Evolutionary conservation across 116 monocot genomes (phyloP).

Genomic region (Iris pallida): DNA sequence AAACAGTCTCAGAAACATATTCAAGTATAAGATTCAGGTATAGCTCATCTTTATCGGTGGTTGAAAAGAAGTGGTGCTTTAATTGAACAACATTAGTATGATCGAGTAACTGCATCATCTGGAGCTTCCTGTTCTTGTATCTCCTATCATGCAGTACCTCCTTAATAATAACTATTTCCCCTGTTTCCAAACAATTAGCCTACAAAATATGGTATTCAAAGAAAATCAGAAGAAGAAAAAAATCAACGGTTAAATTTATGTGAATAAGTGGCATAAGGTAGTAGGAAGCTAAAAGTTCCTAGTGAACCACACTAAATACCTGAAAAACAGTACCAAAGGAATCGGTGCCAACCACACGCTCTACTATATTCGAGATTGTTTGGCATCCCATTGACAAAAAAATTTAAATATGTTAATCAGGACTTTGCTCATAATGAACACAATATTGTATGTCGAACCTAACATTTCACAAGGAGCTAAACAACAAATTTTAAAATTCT

Average conservation of each 20-base stretch:
- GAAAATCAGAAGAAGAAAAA: background rate
- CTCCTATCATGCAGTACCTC: slow-evolving; percentile 79
- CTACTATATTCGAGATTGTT: slow-evolving; percentile 16
- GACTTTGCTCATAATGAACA: background rate
- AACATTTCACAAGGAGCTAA: background rate
- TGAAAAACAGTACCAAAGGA: slow-evolving; percentile 22
- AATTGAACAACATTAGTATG: slow-evolving; percentile 22
- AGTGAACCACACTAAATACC: slow-evolving; percentile 1
- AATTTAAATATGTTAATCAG: background rate
- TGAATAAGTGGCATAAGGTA: background rate
- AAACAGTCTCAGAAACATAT: slow-evolving; percentile 15
- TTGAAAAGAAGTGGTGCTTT: slow-evolving; percentile 12
- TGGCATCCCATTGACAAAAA: slow-evolving; percentile 1
- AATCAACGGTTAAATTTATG: background rate
- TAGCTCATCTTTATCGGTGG: slow-evolving; percentile 15
- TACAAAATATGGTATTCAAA: slow-evolving; percentile 8
- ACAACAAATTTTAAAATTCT: too few species aligned
- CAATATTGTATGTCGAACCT: background rate
- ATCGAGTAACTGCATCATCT: slow-evolving; percentile 17
- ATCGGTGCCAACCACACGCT: slow-evolving; percentile 13
- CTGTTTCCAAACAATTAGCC: slow-evolving; percentile 74
- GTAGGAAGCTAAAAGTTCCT: background rate
- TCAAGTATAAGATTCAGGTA: slow-evolving; percentile 16
- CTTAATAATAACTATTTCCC: slow-evolving; percentile 60
- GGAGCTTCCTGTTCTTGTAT: slow-evolving; percentile 20